phyloP scores from a whole-genome alignment of 495 filamentous ascomycete genomes.

The Penicillium flavigenum region DNA sequence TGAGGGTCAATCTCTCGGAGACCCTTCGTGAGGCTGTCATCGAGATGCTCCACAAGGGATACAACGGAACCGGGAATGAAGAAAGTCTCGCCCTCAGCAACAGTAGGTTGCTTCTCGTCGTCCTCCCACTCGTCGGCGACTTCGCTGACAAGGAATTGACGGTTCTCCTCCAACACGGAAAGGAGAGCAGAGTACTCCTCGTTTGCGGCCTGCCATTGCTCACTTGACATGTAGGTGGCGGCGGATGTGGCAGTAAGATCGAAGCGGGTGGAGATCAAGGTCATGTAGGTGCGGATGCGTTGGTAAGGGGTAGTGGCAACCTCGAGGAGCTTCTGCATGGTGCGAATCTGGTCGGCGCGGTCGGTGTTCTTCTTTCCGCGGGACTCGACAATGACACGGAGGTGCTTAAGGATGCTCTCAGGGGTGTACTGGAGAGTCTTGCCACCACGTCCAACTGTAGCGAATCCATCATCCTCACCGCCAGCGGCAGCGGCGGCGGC shows the following conservation, averaged over 20 bases:
- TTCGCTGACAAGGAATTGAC: conserved; percentile 80
- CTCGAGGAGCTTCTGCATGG: conserved; percentile 94
- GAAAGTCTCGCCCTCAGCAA: conserved; percentile 69
- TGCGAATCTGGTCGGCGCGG: conserved; percentile 85
- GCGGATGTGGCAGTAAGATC: conserved; percentile 79
- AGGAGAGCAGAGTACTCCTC: conserved; percentile 77
- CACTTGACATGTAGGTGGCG: conserved; percentile 83
- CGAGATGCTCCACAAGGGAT: conserved; percentile 90
- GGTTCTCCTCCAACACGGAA: conserved; percentile 72
- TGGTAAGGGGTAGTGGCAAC: conserved; percentile 90
- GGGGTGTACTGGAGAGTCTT: conserved; percentile 86
- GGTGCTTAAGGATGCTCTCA: conserved; percentile 97
- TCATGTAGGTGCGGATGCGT: conserved; percentile 87
- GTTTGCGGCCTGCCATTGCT: conserved; percentile 96
- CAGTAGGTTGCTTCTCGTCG: conserved; percentile 83
- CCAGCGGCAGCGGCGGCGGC: conserved; percentile 46
- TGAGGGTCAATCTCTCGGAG: conserved; percentile 97
- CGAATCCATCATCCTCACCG: conserved; percentile 80
- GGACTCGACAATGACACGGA: conserved; percentile 88
- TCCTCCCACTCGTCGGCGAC: conserved; percentile 98
- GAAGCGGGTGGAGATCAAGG: conserved; percentile 90
- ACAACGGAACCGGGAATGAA: conserved; percentile 91
- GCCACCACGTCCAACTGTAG: conserved; percentile 81
- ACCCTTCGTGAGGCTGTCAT: conserved; percentile 95
- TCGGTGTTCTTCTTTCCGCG: conserved; percentile 99